Conservation (phyloP, 345 rosid species). For the Pistacia atlantica region DNA sequence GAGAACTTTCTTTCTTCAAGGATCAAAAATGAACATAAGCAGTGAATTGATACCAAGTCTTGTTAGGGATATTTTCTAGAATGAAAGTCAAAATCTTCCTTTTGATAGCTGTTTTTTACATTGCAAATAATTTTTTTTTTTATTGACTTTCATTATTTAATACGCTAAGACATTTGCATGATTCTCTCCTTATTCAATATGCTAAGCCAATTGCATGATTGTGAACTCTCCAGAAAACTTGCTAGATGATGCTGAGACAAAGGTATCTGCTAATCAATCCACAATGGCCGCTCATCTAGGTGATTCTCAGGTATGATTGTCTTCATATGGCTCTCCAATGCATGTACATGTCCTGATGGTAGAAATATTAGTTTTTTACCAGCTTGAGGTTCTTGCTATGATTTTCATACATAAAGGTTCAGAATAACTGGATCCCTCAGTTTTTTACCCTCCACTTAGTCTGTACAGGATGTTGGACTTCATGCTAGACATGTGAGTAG, state of each 20-base stretch:
- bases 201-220: conserved; percentile 10
- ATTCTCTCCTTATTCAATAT: conserved; percentile 12
- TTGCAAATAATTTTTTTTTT: background rate
- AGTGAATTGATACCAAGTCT: background rate
- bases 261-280: conserved; percentile 40
- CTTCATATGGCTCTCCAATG: background rate
- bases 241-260: conserved; percentile 54
- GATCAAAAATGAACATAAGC: background rate
- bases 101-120: background rate
- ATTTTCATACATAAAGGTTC: background rate
- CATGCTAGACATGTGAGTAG: conserved; percentile 95
- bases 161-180: conserved; percentile 1
- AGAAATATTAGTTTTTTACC: background rate
- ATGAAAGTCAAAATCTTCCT: background rate
- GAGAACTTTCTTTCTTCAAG: background rate
- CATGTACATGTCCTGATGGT: background rate
- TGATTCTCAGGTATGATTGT: conserved; percentile 53
- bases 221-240: conserved; percentile 49
- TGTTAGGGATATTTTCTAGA: background rate
- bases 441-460: conserved; percentile 23
- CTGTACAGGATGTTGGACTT: conserved; percentile 67
- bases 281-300: conserved; percentile 49
- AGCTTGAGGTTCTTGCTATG: background rate
- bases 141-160: background rate
- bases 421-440: background rate